A percentile compares a stretch with the other conserved stretches of the same genome.
These are phyloP conservation scores for Fusarium euwallaceae DNA, from an alignment of 2,329 filamentous ascomycete genomes.

Conservation along the genomic window DNA sequence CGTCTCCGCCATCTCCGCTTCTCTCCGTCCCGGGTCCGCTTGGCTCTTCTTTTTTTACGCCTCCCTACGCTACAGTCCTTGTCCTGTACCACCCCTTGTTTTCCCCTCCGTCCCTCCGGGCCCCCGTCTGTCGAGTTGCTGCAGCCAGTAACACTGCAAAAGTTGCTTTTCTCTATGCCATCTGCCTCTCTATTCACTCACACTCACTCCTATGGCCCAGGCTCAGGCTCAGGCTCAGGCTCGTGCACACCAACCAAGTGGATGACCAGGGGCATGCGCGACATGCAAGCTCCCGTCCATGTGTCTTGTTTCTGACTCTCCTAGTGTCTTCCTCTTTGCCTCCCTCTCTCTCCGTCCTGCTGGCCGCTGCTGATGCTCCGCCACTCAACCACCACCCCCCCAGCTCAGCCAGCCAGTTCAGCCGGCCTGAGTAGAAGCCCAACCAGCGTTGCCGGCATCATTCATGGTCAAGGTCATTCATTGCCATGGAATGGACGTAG, in stretches of 20 bases:
- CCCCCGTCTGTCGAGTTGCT: slow-evolving; percentile 25
- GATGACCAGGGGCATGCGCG: slow-evolving; percentile 30
- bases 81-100: slow-evolving; percentile 35
- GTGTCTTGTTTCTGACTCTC: slow-evolving; percentile 32
- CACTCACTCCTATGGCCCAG: not conserved
- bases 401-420: slow-evolving; percentile 32
- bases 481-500: slow-evolving; percentile 25
- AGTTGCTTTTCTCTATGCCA: slow-evolving; percentile 37
- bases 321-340: slow-evolving; percentile 27
- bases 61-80: slow-evolving; percentile 34
- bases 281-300: slow-evolving; percentile 43
- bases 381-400: slow-evolving; percentile 3
- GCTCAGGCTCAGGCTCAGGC: not conserved
- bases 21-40: slow-evolving; percentile 21
- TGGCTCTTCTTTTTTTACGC: slow-evolving; percentile 24
- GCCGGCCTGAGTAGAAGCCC: slow-evolving; percentile 16
- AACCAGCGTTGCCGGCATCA: slow-evolving; percentile 36
- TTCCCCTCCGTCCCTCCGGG: slow-evolving; percentile 30
- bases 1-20: slow-evolving; percentile 26
- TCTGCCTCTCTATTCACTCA: slow-evolving; percentile 18
- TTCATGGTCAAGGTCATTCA: slow-evolving; percentile 29
- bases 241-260: not conserved
- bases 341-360: slow-evolving; percentile 16
- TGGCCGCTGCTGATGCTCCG: slow-evolving; percentile 16
- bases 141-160: slow-evolving; percentile 32